Conservation (phyloP, 1,139 yeast species). For the Spathaspora sp. region DNA sequence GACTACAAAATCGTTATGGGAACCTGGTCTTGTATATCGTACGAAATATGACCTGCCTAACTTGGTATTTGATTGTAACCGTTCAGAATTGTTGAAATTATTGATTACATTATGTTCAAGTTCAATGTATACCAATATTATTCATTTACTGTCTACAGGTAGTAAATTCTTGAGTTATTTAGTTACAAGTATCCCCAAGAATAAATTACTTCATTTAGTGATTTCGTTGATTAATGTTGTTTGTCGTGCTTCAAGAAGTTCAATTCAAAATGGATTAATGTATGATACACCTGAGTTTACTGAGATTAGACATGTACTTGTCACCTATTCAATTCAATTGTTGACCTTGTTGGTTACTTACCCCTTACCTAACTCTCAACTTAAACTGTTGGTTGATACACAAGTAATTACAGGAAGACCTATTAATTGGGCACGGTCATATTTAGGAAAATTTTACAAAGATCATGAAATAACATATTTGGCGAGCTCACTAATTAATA, state of each 20-base stretch:
- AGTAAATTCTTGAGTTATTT: slow-evolving; percentile 59
- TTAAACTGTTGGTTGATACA: slow-evolving; percentile 33
- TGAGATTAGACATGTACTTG: slow-evolving; percentile 53
- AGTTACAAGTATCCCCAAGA: slow-evolving; percentile 52
- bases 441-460: slow-evolving; percentile 53
- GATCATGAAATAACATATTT: slow-evolving; percentile 53
- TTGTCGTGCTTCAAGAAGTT: slow-evolving; percentile 36
- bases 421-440: slow-evolving; percentile 49
- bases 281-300: slow-evolving; percentile 20
- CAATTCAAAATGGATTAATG: slow-evolving; percentile 17
- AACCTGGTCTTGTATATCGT: slow-evolving; percentile 66
- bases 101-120: slow-evolving; percentile 64
- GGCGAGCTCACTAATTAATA: slow-evolving; percentile 43
- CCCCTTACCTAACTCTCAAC: slow-evolving; percentile 51
- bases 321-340: slow-evolving; percentile 60
- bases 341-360: slow-evolving; percentile 62
- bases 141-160: slow-evolving; percentile 49
- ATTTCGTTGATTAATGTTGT: slow-evolving; percentile 69
- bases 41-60: slow-evolving; percentile 45
- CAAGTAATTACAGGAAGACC: slow-evolving; percentile 30
- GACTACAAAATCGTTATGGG: slow-evolving; percentile 58
- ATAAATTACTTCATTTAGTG: slow-evolving; percentile 51
- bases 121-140: slow-evolving; percentile 53
- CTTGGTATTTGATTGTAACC: slow-evolving; percentile 57
- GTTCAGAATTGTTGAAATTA: slow-evolving; percentile 66